These are phyloP conservation scores for Corchorus olitorius DNA, from an alignment of 345 rosid species.

Conservation along the genomic window DNA sequence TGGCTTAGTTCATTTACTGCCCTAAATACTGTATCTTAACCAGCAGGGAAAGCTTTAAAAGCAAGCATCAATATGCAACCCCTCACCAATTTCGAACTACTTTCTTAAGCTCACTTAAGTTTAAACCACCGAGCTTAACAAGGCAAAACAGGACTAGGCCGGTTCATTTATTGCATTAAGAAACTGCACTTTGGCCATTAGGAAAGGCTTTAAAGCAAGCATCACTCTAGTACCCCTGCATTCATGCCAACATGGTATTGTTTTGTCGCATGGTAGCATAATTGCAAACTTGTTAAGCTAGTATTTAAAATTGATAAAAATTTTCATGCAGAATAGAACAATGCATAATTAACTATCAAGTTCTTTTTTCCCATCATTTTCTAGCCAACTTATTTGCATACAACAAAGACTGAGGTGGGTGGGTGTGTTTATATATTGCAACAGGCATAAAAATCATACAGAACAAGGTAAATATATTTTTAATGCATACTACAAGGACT, in stretches of 20 bases:
- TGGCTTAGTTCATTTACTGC: background rate
- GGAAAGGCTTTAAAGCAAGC: background rate
- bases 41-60: background rate
- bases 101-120: background rate
- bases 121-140: background rate
- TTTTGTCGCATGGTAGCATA: background rate
- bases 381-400: background rate
- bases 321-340: background rate
- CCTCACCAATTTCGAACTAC: no score
- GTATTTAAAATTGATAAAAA: background rate
- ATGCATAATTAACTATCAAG: background rate
- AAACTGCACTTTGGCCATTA: background rate
- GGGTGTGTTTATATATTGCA: background rate
- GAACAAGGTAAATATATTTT: background rate
- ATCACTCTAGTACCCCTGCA: background rate
- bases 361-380: background rate
- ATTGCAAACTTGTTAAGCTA: background rate
- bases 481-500: background rate
- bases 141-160: background rate
- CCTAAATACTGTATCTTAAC: background rate
- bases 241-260: background rate
- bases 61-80: background rate
- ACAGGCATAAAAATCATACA: background rate
- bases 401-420: no score
- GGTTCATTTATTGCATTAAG: background rate